phyloP scores from a whole-genome alignment of 441 rosid genomes.

The Populus hybrid region DNA sequence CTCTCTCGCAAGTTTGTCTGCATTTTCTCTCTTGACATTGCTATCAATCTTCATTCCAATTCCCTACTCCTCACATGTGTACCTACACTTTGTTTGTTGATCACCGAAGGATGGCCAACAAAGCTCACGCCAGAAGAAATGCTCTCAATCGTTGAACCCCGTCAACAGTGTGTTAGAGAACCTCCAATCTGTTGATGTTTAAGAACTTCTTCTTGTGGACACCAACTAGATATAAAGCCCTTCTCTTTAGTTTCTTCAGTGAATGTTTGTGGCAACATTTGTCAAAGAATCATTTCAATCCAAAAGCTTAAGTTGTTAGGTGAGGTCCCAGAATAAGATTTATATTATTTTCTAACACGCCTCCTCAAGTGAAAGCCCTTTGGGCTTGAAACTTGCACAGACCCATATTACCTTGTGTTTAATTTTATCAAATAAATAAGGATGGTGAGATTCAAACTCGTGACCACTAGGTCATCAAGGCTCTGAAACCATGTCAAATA shows the following conservation, averaged over 20 bases:
- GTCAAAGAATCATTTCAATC: too few species aligned
- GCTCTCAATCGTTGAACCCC: neutral
- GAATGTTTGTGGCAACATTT: neutral
- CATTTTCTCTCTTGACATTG: slow-evolving; percentile 28
- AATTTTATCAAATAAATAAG: too few species aligned
- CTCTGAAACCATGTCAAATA: too few species aligned
- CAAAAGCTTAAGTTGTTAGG: too few species aligned
- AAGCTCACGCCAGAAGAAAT: neutral
- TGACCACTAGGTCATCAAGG: too few species aligned
- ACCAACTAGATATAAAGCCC: neutral
- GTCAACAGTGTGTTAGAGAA: neutral
- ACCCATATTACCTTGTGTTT: too few species aligned
- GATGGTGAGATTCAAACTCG: too few species aligned
- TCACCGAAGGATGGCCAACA: neutral
- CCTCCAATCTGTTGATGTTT: neutral
- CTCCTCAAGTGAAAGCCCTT: too few species aligned
- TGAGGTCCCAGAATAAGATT: too few species aligned
- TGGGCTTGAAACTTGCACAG: too few species aligned
- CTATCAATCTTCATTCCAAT: neutral
- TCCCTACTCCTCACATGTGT: neutral
- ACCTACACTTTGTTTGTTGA: neutral
- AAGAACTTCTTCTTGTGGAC: neutral
- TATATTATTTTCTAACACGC: too few species aligned
- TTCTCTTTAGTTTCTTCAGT: neutral
- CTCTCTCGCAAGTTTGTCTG: slow-evolving; percentile 35